Conservation (phyloP, 495 filamentous ascomycete genomes). For the Daldinia grandis region DNA sequence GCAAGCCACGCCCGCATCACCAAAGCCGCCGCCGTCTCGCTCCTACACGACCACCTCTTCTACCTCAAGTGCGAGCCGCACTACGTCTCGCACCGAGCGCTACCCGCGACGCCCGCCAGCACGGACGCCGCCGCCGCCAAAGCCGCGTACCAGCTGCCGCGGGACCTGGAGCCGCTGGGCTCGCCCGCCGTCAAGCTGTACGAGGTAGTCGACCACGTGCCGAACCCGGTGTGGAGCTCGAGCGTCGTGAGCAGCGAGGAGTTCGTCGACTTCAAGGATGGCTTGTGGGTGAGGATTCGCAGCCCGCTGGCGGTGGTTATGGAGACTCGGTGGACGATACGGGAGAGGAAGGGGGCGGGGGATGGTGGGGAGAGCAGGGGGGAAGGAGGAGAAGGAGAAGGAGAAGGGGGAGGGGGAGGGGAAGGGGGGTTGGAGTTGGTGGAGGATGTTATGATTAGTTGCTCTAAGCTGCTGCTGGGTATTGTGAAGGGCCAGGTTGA, state of each 20-base stretch:
- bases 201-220: conserved; percentile 46
- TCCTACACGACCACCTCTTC: conserved; percentile 67
- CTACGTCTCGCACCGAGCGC: conserved; percentile 47
- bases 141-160: conserved; percentile 52
- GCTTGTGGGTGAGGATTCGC: conserved; percentile 56
- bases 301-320: conserved; percentile 55
- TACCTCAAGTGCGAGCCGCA: conserved; percentile 56
- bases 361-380: conserved; percentile 17
- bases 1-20: conserved; percentile 49
- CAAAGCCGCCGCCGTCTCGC: conserved; percentile 64
- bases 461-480: conserved; percentile 52
- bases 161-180: conserved; percentile 39
- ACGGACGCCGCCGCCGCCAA: conserved; percentile 35
- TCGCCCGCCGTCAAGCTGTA: conserved; percentile 34
- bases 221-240: conserved; percentile 54
- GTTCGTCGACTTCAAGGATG: conserved; percentile 50
- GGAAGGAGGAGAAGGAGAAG: conserved; percentile 38
- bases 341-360: conserved; percentile 23
- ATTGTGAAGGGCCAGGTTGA: conserved; percentile 56
- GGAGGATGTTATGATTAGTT: conserved; percentile 50
- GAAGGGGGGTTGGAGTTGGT: conserved; percentile 50
- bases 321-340: conserved; percentile 56
- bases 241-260: conserved; percentile 58
- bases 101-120: conserved; percentile 29
- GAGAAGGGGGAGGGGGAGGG: conserved; percentile 10